A percentile compares a stretch with the other conserved stretches of the same genome.
Evolutionary conservation across 1,284 basidiomycete genomes (phyloP).

Genomic region (Ustilago shanxiensis): DNA sequence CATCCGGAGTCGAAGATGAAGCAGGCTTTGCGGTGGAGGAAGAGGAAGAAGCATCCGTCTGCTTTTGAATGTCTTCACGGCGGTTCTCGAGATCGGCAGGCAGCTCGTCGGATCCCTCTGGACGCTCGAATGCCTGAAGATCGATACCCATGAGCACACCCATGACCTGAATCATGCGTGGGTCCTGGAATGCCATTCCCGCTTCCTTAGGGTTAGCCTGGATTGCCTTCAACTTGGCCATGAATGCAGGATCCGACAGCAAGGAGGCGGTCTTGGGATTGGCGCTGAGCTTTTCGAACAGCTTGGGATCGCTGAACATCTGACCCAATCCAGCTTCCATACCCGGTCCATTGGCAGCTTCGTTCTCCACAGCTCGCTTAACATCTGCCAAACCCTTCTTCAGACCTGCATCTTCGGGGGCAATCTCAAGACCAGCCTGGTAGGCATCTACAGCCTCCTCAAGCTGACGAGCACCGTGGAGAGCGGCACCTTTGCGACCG

Average conservation of each 20-base stretch:
- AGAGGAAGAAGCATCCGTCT: slow-evolving; percentile 45
- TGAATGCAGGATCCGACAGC: slow-evolving; percentile 81
- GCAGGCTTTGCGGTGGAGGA: slow-evolving; percentile 6
- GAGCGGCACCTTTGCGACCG: slow-evolving; percentile 91
- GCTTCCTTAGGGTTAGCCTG: slow-evolving; percentile 70
- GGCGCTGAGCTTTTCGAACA: slow-evolving; percentile 83
- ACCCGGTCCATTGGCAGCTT: slow-evolving; percentile 71
- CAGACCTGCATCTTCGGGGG: slow-evolving; percentile 81
- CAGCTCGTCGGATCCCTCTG: slow-evolving; percentile 85
- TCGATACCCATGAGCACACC: slow-evolving; percentile 95
- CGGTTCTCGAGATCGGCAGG: slow-evolving; percentile 75
- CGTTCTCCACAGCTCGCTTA: slow-evolving; percentile 49
- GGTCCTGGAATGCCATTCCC: slow-evolving; percentile 77
- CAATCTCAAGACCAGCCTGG: slow-evolving; percentile 82
- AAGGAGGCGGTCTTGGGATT: slow-evolving; percentile 88
- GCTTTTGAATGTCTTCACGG: slow-evolving; percentile 64
- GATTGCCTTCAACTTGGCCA: slow-evolving; percentile 67
- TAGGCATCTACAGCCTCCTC: slow-evolving; percentile 87
- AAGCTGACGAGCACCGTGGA: slow-evolving; percentile 84
- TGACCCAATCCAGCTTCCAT: slow-evolving; percentile 77
- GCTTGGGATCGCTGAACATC: slow-evolving; percentile 86
- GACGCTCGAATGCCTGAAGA: slow-evolving; percentile 85
- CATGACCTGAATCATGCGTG: slow-evolving; percentile 89
- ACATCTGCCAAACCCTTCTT: slow-evolving; percentile 82
- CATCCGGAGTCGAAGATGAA: slow-evolving; percentile 28